Base-by-base conservation (phyloP, 192 early-diverging fungal genomes). In the Mortierella hygrophila region DNA sequence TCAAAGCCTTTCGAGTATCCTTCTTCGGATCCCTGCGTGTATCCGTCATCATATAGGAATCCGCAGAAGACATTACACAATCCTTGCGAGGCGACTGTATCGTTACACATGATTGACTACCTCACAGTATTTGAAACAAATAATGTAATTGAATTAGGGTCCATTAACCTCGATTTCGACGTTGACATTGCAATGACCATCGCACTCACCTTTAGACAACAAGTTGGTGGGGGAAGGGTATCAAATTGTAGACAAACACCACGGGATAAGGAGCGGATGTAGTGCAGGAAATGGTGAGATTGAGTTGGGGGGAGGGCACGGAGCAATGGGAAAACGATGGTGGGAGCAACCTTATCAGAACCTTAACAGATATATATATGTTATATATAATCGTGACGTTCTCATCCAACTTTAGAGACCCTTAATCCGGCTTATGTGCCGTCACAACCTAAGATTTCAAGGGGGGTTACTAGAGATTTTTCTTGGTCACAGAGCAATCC, bases 1-100 rank as follows among this genome's bases (percentile, higher is more conserved):
- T 63, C 54, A 23, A 38, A 60, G 74, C 74, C 74, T 65, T 76
- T 76, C 57, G 74, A 63, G 74, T 32, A 76, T 57, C 74, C 74
- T 46, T 76, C 55, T 44, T 76, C 74, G 26, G 40, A 63, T 42
- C 74, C 74, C 57, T 65, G 52, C n/a, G 55, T 42, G 57, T 65
- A 63, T 46, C 74, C 74, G 40, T 76, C 74, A 63, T 44, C 57
- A 44, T 76, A 63, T 5, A 76, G 44, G 74, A 65, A 76, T 46
- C 74, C 74, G 74, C 74, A 76, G 40, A 76, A 76, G 57, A 44
- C 13, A 16, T 44, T 9, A 63, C 74, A 76, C 41, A 76, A 63
- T 65, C 57, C 74, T 76, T 76, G 55, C n/a, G 74, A n/a, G 55
- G 74, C 41, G 57, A 76, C 74, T 63, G 74, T 76, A 63, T 76